These are phyloP conservation scores for Tuber indicum DNA, from an alignment of 495 filamentous ascomycete species.

Conservation along the genomic window DNA sequence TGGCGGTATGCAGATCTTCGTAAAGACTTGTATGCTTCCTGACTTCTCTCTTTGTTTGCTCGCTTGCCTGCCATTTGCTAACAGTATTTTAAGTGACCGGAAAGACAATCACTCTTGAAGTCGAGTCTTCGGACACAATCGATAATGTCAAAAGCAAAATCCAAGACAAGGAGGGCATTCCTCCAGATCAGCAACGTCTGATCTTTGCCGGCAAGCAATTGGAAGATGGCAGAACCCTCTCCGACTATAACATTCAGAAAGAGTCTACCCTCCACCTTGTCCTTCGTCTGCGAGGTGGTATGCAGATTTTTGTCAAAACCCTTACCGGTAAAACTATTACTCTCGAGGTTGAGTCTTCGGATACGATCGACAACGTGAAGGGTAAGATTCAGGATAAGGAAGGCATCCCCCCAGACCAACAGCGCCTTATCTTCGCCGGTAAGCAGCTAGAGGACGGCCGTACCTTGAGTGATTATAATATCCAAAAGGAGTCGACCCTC, in stretches of 20 bases:
- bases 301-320: slow-evolving; percentile 86
- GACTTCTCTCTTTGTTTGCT: neutral
- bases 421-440: slow-evolving; percentile 93
- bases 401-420: slow-evolving; percentile 70
- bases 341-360: slow-evolving; percentile 83
- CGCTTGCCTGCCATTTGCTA: slow-evolving; percentile 8
- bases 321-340: slow-evolving; percentile 49
- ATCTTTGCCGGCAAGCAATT: slow-evolving; percentile 99
- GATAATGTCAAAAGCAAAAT: slow-evolving; percentile 99
- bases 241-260: slow-evolving; percentile 99
- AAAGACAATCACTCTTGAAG: slow-evolving; percentile 41
- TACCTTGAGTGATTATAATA: slow-evolving; percentile 97
- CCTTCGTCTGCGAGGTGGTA: slow-evolving; percentile 94
- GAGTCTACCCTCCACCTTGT: slow-evolving; percentile 93
- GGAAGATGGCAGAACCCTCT: slow-evolving; percentile 90
- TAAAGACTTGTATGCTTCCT: slow-evolving; percentile 57
- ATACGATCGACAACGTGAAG: slow-evolving; percentile 99
- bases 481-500: slow-evolving; percentile 94
- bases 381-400: slow-evolving; percentile 84
- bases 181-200: slow-evolving; percentile 94
- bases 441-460: slow-evolving; percentile 76
- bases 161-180: slow-evolving; percentile 98
- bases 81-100: slow-evolving; percentile 31
- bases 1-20: slow-evolving; percentile 97
- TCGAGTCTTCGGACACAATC: slow-evolving; percentile 90